Evolutionary conservation across 176 grass and related monocot species (phyloP).

Genomic region (Avena atlantica): DNA sequence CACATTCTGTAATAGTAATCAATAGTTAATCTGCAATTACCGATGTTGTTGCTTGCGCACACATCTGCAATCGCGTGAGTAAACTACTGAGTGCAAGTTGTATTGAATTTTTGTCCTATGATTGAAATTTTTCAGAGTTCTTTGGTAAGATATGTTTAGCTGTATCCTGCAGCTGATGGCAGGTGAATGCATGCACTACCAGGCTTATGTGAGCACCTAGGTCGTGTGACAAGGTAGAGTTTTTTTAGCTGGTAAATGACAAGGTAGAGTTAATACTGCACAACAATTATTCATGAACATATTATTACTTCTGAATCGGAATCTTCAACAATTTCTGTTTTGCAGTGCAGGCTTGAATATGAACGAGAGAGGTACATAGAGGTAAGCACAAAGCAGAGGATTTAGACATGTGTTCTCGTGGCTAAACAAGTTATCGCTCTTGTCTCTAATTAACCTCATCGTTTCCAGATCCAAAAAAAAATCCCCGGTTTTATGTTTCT

Average conservation of each 20-base stretch:
- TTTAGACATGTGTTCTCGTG: not conserved
- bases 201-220: not conserved
- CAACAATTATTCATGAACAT: not conserved
- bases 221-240: not conserved
- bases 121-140: not conserved
- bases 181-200: conserved; percentile 11
- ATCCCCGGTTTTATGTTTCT: too few relatives aligned
- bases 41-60: too few relatives aligned
- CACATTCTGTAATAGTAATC: too few relatives aligned
- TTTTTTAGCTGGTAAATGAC: too few relatives aligned
- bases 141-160: conserved; percentile 4
- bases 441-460: not conserved
- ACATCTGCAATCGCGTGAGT: too few relatives aligned
- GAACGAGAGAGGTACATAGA: not conserved
- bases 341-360: conserved; percentile 9
- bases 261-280: not conserved
- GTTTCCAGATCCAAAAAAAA: too few relatives aligned
- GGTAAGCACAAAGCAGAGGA: not conserved
- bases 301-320: conserved; percentile 7
- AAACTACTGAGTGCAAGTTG: not conserved
- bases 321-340: conserved; percentile 3
- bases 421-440: not conserved
- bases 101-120: not conserved
- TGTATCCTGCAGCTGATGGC: too few relatives aligned
- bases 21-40: too few relatives aligned